Evolutionary conservation across 2,329 filamentous ascomycete species (phyloP).

Genomic region (Epichloe scottii): DNA sequence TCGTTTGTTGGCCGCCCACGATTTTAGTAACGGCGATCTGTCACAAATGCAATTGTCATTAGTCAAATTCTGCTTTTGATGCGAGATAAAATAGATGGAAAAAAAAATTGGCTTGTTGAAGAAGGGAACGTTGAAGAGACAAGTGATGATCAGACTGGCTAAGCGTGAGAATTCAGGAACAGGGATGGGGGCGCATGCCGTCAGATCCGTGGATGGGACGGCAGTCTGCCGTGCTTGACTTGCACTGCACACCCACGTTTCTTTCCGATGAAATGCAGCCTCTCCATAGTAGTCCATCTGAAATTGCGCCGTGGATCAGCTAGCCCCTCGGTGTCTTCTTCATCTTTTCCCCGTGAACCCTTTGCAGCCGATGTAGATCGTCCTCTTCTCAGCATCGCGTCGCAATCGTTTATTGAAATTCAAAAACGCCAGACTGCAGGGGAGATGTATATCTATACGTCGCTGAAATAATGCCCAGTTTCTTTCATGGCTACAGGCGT

Average conservation of each 20-base stretch:
- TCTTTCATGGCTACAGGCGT: not conserved
- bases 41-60: conserved; percentile 7
- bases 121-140: not conserved
- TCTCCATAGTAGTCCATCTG: too few species aligned
- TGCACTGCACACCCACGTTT: too few species aligned
- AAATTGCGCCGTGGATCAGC: too few species aligned
- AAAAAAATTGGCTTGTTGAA: not conserved
- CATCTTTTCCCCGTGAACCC: not conserved
- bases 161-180: too few species aligned
- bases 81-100: not conserved
- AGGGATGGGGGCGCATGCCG: too few species aligned
- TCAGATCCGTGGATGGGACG: too few species aligned
- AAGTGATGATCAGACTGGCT: not conserved
- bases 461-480: not conserved
- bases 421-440: not conserved
- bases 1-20: not conserved
- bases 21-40: conserved; percentile 12
- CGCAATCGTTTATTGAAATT: not conserved
- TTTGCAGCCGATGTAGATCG: too few species aligned
- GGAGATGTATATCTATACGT: not conserved
- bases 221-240: too few species aligned
- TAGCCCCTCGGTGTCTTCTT: too few species aligned
- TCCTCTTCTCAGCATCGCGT: not conserved
- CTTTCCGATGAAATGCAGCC: too few species aligned
- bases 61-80: conserved; percentile 2